Base-by-base conservation (phyloP, 192 early-diverging fungal species). In the Martensiomyces pterosporus region DNA sequence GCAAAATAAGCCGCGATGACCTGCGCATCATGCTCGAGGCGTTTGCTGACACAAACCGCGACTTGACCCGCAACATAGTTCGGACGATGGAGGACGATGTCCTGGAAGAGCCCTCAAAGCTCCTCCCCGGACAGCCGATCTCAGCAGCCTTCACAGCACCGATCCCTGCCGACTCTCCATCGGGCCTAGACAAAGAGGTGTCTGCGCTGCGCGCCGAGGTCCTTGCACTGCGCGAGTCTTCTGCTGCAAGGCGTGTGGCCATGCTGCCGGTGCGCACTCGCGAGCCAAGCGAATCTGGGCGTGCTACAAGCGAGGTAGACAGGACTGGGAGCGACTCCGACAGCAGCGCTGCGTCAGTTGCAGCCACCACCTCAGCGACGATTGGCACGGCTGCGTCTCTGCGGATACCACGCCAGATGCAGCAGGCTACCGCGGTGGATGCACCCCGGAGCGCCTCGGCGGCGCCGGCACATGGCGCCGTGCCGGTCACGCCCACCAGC, bases 21-120 rank as follows among this genome's bases (percentile, higher is more conserved):
- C 67, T 98, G 9, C 83, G 87, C 33, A 66, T 71, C 17, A 92
- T 97, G 80, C 89, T 96, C 63, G 93, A 93, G 60, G 86, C 95
- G 6, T 97, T 95, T 50, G 87, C 93, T 39, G 82, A 91, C 54
- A 73, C 93, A 0, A 90, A 86, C 2, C 92, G 90, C 81, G 88
- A 92, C 46, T 76, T 94, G 18, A 89, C 97, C 3, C 76, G 85
- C 8, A 91, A 88, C 55, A 85, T 92, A 49, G 91, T 94, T 6
- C 90, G 87, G 38, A 80, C 86, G 0, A 86, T 91, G 73, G 93
- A 97, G 47, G 87, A 88, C 39, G 89, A 87, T 25, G 81, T 96
- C 64, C 84, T 94, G 77, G 39, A 48, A 56, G 0, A 90, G 55
- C 66, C 80, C 1, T 90, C 86, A 60, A 85, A 92, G 46, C 85